These are phyloP conservation scores for Penicillium polonicum DNA, from an alignment of 2,329 filamentous ascomycete genomes.

Conservation along the genomic window DNA sequence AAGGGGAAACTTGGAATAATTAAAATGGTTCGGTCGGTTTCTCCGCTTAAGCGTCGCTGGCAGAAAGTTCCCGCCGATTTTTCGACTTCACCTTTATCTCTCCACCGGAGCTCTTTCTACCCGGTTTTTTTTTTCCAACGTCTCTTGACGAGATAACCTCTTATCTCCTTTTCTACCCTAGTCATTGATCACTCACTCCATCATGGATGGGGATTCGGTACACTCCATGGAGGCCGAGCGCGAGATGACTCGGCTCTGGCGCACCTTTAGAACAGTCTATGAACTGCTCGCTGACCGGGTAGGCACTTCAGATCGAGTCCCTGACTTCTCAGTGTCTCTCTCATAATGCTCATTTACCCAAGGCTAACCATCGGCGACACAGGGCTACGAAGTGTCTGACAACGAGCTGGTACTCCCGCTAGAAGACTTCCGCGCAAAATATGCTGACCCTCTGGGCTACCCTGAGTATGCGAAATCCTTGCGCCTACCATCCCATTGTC, in stretches of 20 bases:
- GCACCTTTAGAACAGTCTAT: constrained; percentile 87
- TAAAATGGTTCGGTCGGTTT: constrained; percentile 29
- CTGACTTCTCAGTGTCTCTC: background rate
- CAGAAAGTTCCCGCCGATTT: constrained; percentile 30
- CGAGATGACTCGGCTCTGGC: constrained; percentile 72
- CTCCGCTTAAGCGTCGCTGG: constrained; percentile 27
- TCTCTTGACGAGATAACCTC: background rate
- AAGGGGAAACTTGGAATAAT: constrained; percentile 25
- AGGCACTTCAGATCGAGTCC: constrained; percentile 38
- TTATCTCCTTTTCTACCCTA: background rate
- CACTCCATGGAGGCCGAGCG: constrained; percentile 40
- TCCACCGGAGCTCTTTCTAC: constrained; percentile 10
- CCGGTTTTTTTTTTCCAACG: constrained; percentile 3
- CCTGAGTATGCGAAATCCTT: constrained; percentile 62
- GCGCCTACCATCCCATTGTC: background rate
- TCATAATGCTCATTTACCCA: constrained; percentile 7
- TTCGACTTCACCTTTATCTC: constrained; percentile 23
- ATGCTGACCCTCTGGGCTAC: constrained; percentile 68
- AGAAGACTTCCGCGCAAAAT: constrained; percentile 73
- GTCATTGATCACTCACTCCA: constrained; percentile 2
- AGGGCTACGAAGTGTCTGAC: constrained; percentile 93
- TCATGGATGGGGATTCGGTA: constrained; percentile 43
- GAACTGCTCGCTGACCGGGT: constrained; percentile 94
- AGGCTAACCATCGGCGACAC: constrained; percentile 19
- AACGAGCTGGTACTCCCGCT: constrained; percentile 85